Base-by-base conservation (phyloP, 1,284 basidiomycete species). In the Agaricales sp. region DNA sequence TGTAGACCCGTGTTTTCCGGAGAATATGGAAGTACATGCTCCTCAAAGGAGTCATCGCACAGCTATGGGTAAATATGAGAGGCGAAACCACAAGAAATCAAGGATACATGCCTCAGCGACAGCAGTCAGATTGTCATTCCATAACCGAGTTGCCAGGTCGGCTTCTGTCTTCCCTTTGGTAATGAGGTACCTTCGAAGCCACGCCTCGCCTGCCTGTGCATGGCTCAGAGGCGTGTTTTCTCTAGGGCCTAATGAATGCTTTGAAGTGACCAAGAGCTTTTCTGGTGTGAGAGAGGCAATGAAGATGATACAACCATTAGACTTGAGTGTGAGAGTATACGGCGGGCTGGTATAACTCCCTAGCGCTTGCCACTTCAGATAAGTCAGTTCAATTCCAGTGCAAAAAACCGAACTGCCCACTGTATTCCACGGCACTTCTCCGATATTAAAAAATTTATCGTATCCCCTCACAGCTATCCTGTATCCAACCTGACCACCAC, bases 381-480 rank as follows among this genome's bases (percentile, higher is more conserved):
- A 18, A 11, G 11, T 11, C 41, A 43, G 20, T 46, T 46, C 43
- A 51, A 35, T 48, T 22, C 14, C 8, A 6, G 18, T 52, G 20
- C 39, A n/a, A 18, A 47, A 20, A 26, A 46, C 24, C 4, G 25
- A 11, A 25, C 19, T 16, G 69, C 86, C 61, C 59, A 95, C 94
- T 50, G 82, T 82, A 0, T 87, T 94, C 92, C 94, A 99, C 1
- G 87, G 84, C 21, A 98, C 90, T 63, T 99, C 95, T 22, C 83
- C 88, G 25, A 96, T 89, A 63, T 97, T 99, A 74, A 99, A 99
- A 68, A 99, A 99, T 68, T 99, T 99, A 74, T 99, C 96, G 60
- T 99, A 99, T 0, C 95, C 95, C 45, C 96, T 71, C 0, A 80
- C 87, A 0, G 95, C 83, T 50, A 99, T 95, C 46, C 90, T 68